Conservation (phyloP, 768 basidiomycete species). For the Pulveroboletus sp. region DNA sequence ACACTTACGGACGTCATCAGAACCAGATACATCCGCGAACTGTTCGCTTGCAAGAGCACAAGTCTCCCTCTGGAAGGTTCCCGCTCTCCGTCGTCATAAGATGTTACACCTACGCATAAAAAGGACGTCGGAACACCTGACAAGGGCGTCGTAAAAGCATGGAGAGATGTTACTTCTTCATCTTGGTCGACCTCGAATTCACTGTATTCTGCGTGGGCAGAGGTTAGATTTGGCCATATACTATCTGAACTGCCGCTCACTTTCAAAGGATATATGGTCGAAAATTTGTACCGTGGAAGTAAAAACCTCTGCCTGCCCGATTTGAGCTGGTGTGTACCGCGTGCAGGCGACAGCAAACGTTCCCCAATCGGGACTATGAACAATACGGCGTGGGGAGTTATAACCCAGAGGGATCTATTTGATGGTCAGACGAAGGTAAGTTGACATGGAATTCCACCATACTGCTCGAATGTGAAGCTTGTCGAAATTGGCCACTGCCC, state of each 20-base stretch:
- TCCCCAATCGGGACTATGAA: constrained; percentile 49
- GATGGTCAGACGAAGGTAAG: neutral
- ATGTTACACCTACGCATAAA: constrained; percentile 50
- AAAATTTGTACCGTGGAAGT: constrained; percentile 62
- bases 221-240: constrained; percentile 2
- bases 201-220: constrained; percentile 18
- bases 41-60: constrained; percentile 44
- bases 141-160: constrained; percentile 29
- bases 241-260: constrained; percentile 39
- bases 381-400: constrained; percentile 67
- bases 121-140: constrained; percentile 34
- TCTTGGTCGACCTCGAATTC: constrained; percentile 34
- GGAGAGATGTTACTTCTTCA: constrained; percentile 63
- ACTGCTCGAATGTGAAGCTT: constrained; percentile 82
- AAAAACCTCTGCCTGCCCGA: constrained; percentile 46
- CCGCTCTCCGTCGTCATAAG: constrained; percentile 38
- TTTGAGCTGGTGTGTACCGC: constrained; percentile 48
- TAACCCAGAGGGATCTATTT: constrained; percentile 65
- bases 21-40: constrained; percentile 17
- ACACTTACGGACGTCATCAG: constrained; percentile 44
- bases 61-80: constrained; percentile 59
- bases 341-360: constrained; percentile 66
- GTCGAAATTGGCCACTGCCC: constrained; percentile 60
- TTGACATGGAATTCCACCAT: constrained; percentile 19
- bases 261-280: constrained; percentile 58